Base-by-base conservation (phyloP, 1,139 yeast genomes). In the Geotrichum klebahnii region DNA sequence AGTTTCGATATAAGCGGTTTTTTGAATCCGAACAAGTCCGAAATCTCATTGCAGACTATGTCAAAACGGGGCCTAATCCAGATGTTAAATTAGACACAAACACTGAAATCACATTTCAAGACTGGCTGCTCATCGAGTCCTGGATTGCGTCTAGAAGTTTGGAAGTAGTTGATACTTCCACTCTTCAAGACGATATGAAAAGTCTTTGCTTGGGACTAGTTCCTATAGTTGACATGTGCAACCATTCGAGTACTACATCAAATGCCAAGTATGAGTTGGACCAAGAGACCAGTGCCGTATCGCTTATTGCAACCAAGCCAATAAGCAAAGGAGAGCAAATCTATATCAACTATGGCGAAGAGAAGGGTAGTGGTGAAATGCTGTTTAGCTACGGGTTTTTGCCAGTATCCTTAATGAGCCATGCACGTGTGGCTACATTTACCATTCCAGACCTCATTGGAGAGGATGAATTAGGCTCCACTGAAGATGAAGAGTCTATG, bases 351-450 rank as follows among this genome's bases (percentile, higher is more conserved):
- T 71, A 71, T 46, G 74, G 75, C 16, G 60, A 61, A 3, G 63
- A 58, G 9, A 65, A 64, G 53, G 66, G 68, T 4, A 59, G 68
- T 2, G 67, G 64, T 0, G 75, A 70, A 57, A 61, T 67, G 53
- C 57, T 70, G 48, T 70, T 69, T 59, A 68, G 65, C 29, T 71
- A 71, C 43, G 75, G 75, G 5, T 71, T 70, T 52, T 53, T 69
- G 22, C 70, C 71, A n/a, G 50, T 42, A 1, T 60, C 54, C 16
- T 53, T 50, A 38, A 38, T 44, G 9, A 48, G 33, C 16, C 31
- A 50, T 5, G 58, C 65, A 3, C 43, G 54, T 35, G 45, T 43
- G 4, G 48, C 58, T 2, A 50, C 58, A 3, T 47, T 54, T 54
- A 47, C 44, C 55, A 60, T 48, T 37, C 49, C 54, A 19, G 61